Evolutionary conservation across 352 stramenopile species (phyloP), one percentile per base, ranked within the genome.

Genomic region (Pythium sukuiense): DNA sequence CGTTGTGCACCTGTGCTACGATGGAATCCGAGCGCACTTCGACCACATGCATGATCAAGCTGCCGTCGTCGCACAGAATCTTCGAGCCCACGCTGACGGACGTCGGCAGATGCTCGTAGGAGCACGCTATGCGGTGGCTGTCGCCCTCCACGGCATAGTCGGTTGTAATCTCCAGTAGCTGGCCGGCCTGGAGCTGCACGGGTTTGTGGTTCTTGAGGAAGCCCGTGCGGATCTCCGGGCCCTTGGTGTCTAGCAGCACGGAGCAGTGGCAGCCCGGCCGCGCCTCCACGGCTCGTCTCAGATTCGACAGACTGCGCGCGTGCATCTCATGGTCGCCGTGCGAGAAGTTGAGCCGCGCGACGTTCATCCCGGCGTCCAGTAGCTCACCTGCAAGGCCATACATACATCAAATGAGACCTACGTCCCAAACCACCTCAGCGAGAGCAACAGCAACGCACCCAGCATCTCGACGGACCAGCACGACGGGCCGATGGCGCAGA

Each of bases 271-370:
- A 90, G 3, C 82, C 79, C 7, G 83, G 85, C 29, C 91, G 83
- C 32, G 75, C 79, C 33, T 79, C 70, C 16, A 96, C 82, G 0
- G 85, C 86, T 45, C 85, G 74, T 5, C 85, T 79, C 30, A 99
- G 79, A 79, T 99, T 99, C 12, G 67, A 78, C 33, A 98, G 63
- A 63, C 85, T 95, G 20, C 87, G 84, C 50, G 92, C 72, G 63
- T 99, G 93, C 62, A 95, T 79, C 61, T 98, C 95, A 61, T 97
- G 96, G 57, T 98, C 98, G 26, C 98, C 98, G 74, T 99, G 98
- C 14, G 96, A 99, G 76, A 99, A 99, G 67, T 99, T 99, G 32
- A 99, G 84, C 14, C 98, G 88, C 69, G 98, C 98, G 6, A 99
- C 91, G 56, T 97, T 97, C 95, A 99, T 99, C 12, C 98, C 97